Base-by-base conservation (phyloP, 768 basidiomycete species). In the Tricholoma saponaceum region DNA sequence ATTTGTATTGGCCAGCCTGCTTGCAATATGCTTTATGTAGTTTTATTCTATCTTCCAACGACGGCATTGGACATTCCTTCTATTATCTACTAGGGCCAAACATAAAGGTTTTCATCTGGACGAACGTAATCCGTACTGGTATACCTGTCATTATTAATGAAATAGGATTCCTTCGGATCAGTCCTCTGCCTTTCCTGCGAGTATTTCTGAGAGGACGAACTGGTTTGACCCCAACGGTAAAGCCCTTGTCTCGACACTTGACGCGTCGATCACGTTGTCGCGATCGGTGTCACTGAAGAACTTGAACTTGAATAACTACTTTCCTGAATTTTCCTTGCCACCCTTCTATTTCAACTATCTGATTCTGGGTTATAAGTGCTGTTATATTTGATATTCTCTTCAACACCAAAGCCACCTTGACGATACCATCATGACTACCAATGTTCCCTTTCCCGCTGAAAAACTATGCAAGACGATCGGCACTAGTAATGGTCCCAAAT, bases 1-100 rank as follows among this genome's bases (percentile, higher is more conserved):
- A 25, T 58, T 51, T 41, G 8, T 43, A 16, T 33, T 55, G 26
- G 56, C 58, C 25, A 43, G 47, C 37, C 50, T 64, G 56, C 54
- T 58, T n/a, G 51, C 39, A n/a, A 7, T 13, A 9, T 30, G 28
- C 26, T n/a, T 30, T 50, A 26, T 18, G 7, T 50, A 50, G 23
- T 18, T n/a, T 12, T 28, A 28, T 26, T 7, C 1, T 28, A 8
- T 30, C 9, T 50, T n/a, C 13, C 8, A 23, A 12, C 1, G 13
- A 47, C 26, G 23, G 5, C 26, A 28, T 49, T 2, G 25, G 26
- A 28, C 26, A 28, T 25, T 46, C 23, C 44, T 46, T 23, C 25
- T 32, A 9, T 2, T 25, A 25, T 26, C n/a, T n/a, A n/a, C 1
- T 47, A 26, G 13, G 14, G 7, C 4, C 46, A 47, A 4, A 26